Evolutionary conservation across 768 basidiomycete species (phyloP), one percentile per base, ranked within the genome.

Genomic region (Glaciozyma martinii): DNA sequence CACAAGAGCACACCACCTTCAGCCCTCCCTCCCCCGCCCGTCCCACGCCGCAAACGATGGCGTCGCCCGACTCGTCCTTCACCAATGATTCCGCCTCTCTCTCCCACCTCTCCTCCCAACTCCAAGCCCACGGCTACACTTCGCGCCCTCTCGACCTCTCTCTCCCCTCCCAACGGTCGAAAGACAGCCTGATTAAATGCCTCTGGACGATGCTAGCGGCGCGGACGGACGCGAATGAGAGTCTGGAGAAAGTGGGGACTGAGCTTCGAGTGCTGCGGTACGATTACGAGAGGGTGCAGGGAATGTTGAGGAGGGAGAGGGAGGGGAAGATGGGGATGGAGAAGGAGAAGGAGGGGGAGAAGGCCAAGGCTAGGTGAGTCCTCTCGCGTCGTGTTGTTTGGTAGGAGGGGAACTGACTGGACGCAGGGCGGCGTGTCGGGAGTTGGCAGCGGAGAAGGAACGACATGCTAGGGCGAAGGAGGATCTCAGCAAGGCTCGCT

Each of bases 121-220:
- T 66, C 44, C 33, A 55, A 56, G 54, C 65, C 3, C 57, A 16
- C 56, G 61, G 61, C 23, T 54, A 37, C 60, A 56, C 59, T 43
- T 40, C 65, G 16, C 60, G 61, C 9, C 65, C 65, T 1, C 43
- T 66, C 50, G 65, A 61, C 52, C 65, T 66, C 44, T 21, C 10
- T 47, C 60, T 10, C 60, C 57, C 56, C 61, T 66, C 60, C 32
- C 56, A 37, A 0, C 65, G 21, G 49, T 60, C 5, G 32, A 27
- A 57, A 25, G 60, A 62, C 18, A 50, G 54, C 44, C 52, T 66
- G 8, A 29, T 33, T 1, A 46, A 59, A n/a, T 61, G 60, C 19
- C 44, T 66, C 8, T 66, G 61, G 61, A 60, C 57, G n/a, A 62
- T 66, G 65, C 37, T 66, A 1, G 65, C 56, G 23, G 42, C 33